Percentiles rank a stretch among this genome's conserved stretches.
These are phyloP conservation scores for Talaromyces sp. DNA, from an alignment of 2,329 filamentous ascomycete genomes.

Conservation along the genomic window DNA sequence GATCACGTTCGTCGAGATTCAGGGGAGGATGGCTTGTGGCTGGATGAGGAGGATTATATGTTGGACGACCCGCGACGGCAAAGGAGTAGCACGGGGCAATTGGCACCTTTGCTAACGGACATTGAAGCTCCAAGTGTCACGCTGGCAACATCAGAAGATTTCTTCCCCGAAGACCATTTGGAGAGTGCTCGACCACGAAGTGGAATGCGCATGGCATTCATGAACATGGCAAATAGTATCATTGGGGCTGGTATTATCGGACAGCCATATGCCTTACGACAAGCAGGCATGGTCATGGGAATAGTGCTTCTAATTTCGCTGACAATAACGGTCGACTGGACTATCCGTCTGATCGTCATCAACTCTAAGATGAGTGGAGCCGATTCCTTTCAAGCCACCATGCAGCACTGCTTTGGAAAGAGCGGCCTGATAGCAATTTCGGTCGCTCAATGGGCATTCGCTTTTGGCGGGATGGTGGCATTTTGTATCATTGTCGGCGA, in stretches of 20 bases:
- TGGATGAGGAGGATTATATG: constrained; percentile 61
- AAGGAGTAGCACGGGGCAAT: constrained; percentile 43
- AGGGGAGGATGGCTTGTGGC: constrained; percentile 34
- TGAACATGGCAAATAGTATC: constrained; percentile 99
- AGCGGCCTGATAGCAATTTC: constrained; percentile 84
- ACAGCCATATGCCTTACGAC: constrained; percentile 92
- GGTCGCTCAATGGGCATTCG: constrained; percentile 94
- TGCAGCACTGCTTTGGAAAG: constrained; percentile 90
- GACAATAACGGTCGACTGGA: constrained; percentile 91
- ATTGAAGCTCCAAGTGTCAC: constrained; percentile 79
- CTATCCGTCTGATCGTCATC: constrained; percentile 91
- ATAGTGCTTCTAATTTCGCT: constrained; percentile 71
- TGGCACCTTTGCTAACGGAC: constrained; percentile 69
- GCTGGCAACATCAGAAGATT: constrained; percentile 58
- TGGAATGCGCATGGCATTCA: constrained; percentile 81
- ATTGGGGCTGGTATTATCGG: constrained; percentile 73
- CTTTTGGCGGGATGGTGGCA: constrained; percentile 97
- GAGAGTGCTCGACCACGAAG: constrained; percentile 72
- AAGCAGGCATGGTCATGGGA: constrained; percentile 81
- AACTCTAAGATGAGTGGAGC: constrained; percentile 96
- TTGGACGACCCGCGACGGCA: constrained; percentile 35
- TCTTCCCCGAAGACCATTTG: constrained; percentile 55
- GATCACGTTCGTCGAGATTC: constrained; percentile 26
- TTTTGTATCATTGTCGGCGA: constrained; percentile 98
- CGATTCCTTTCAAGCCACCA: constrained; percentile 90